Conservation (phyloP, 371 early-diverging fungal species). For the Rhizopus delemar region DNA sequence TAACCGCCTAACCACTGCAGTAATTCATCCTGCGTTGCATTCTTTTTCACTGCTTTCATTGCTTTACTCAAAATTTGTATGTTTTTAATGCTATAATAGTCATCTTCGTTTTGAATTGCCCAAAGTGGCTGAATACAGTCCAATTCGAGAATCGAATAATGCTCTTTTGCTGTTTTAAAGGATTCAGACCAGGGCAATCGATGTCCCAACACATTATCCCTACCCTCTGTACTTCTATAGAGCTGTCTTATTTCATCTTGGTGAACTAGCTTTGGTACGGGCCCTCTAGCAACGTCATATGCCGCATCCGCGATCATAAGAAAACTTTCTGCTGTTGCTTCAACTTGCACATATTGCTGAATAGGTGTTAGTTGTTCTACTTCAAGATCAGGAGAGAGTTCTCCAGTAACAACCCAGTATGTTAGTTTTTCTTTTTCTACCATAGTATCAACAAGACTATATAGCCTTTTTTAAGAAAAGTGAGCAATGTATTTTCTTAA, state of each 20-base stretch:
- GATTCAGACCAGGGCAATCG: background rate
- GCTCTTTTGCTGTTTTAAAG: background rate
- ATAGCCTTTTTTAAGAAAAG: background rate
- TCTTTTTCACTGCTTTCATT: background rate
- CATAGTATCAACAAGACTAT: background rate
- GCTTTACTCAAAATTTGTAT: background rate
- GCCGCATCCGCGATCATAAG: background rate
- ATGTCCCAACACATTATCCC: background rate
- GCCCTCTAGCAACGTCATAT: background rate
- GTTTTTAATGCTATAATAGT: background rate
- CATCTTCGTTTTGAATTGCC: background rate
- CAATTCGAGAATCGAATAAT: background rate
- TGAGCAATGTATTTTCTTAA: background rate
- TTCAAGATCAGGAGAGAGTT: background rate
- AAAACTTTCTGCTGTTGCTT: background rate
- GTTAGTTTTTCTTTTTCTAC: background rate
- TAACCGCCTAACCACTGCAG: background rate
- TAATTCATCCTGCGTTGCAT: background rate
- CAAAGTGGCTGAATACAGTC: background rate
- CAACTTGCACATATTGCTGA: background rate
- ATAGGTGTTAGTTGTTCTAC: background rate
- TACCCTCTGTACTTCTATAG: background rate
- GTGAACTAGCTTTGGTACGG: background rate
- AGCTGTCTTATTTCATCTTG: background rate
- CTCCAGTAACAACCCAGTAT: background rate